phyloP scores from a whole-genome alignment of 2,329 filamentous ascomycete species.

The Penicillium sp. region DNA sequence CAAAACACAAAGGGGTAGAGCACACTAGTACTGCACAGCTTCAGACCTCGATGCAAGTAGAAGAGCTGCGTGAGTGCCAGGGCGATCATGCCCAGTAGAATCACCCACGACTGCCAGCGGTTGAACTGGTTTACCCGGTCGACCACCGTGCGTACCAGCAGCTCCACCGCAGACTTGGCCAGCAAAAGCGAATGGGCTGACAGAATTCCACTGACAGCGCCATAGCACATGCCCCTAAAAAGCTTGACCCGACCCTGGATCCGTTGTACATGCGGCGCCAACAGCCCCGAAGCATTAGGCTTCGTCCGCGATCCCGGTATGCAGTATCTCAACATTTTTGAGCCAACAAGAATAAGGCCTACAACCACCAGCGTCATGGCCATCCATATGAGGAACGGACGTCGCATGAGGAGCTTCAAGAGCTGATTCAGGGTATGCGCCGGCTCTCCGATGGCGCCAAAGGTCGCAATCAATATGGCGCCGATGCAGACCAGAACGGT shows the following conservation, averaged over 20 bases:
- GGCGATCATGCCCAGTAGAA: constrained; percentile 76
- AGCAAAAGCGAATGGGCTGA: constrained; percentile 92
- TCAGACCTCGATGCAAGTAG: constrained; percentile 90
- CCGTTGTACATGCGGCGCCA: constrained; percentile 37
- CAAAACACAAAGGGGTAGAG: constrained; percentile 98
- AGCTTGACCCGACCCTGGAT: constrained; percentile 68
- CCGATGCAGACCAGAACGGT: constrained; percentile 85
- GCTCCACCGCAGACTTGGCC: constrained; percentile 94
- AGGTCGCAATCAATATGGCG: constrained; percentile 88
- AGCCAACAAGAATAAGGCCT: constrained; percentile 63
- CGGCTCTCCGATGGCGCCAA: constrained; percentile 90
- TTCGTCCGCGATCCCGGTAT: constrained; percentile 35
- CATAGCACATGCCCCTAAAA: constrained; percentile 81
- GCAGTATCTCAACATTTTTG: constrained; percentile 47
- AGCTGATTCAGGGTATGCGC: constrained; percentile 85
- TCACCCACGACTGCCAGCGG: constrained; percentile 92
- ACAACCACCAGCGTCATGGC: constrained; percentile 74
- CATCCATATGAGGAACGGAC: constrained; percentile 88
- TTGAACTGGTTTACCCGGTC: constrained; percentile 92
- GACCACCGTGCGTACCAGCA: constrained; percentile 82
- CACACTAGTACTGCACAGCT: constrained; percentile 91
- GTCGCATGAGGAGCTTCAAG: constrained; percentile 70
- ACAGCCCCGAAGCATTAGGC: constrained; percentile 48
- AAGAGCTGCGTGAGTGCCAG: constrained; percentile 90
- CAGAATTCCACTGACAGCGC: constrained; percentile 85